Base-by-base conservation (phyloP, 768 basidiomycete genomes). In the Leccinum fibrillosum region DNA sequence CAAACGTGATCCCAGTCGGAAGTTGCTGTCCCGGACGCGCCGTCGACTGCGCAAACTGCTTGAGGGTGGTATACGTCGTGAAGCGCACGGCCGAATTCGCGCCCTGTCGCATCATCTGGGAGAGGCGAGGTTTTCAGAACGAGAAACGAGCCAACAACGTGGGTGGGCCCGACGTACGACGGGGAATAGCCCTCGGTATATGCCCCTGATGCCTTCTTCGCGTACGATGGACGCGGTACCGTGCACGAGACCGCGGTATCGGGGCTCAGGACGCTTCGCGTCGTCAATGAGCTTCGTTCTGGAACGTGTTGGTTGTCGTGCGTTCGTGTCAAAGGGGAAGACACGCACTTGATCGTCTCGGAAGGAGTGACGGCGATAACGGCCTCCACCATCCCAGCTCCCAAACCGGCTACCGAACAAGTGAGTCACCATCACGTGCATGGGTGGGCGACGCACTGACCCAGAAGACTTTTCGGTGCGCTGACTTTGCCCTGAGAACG, bases 271-370 rank as follows among this genome's bases (percentile, higher is more conserved):
- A 19, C 86, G 85, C 70, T 94, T 92, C 2, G 92, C 85, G 64
- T 98, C 97, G 67, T 94, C 94, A 57, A 99, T 95, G 56, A 98
- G 83, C 70, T 99, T 99, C 23, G 97, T 99, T 71, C 96, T 98
- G 62, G 39, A 47, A n/a, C n/a, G 10, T 23, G 30, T 58, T 26
- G 17, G 30, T 53, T 23, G 26, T 54, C 9, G 42, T 3, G 45
- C 5, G 6, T 17, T 39, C 10, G 5, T 17, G 15, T 9, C 6
- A 17, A 17, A 7, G 21, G 17, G 11, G 5, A 28, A 3, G 2
- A 42, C 2, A 74, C 90, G 44, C 50, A 95, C 96, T 99, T 99
- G 79, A 98, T 97, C 0, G 96, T 98, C 72, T 99, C 96, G 12
- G 92, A 94, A 3, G 96, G 96, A 0, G 96, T 98, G 3, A 99